phyloP scores from a whole-genome alignment of 225 moss, liverwort and hornwort genomes.

The Marchantia polymorpha region DNA sequence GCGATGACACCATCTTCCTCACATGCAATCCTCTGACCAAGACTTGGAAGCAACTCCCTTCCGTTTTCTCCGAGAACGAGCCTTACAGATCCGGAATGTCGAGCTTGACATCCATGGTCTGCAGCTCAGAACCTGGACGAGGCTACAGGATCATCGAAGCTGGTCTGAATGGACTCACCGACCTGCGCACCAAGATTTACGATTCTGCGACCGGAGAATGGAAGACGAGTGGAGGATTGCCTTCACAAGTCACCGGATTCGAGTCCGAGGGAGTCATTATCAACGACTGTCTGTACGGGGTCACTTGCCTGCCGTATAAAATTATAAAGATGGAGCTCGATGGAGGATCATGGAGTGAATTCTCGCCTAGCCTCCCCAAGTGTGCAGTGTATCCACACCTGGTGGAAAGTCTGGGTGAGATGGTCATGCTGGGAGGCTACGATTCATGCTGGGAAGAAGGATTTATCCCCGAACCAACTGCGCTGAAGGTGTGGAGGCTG shows the following conservation, averaged over 20 bases:
- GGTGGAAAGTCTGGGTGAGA: constrained; percentile 29
- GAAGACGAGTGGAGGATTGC: constrained; percentile 34
- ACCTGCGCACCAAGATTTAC: constrained; percentile 41
- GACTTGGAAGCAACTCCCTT: constrained; percentile 36
- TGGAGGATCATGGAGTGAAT: constrained; percentile 37
- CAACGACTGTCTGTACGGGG: constrained; percentile 31
- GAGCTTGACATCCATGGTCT: constrained; percentile 29
- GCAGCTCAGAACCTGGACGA: constrained; percentile 10
- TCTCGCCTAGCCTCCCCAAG: constrained; percentile 29
- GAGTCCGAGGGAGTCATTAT: constrained; percentile 41
- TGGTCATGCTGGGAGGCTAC: constrained; percentile 35
- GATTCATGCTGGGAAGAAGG: constrained; percentile 39
- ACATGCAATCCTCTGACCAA: constrained; percentile 46
- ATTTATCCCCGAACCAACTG: constrained; percentile 24
- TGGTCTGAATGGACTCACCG: constrained; percentile 26
- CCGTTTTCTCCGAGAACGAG: not conserved
- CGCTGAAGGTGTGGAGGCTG: constrained; percentile 45
- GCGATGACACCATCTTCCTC: constrained; percentile 21
- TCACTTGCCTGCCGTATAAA: constrained; percentile 37
- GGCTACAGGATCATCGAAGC: constrained; percentile 42
- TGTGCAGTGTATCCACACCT: constrained; percentile 45
- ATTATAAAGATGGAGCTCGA: constrained; percentile 40
- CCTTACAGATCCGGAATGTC: constrained; percentile 20
- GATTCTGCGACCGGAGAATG: constrained; percentile 42
- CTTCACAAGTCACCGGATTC: constrained; percentile 38